Conservation (phyloP, 805 yeast species). For the Starmerella stellata region DNA sequence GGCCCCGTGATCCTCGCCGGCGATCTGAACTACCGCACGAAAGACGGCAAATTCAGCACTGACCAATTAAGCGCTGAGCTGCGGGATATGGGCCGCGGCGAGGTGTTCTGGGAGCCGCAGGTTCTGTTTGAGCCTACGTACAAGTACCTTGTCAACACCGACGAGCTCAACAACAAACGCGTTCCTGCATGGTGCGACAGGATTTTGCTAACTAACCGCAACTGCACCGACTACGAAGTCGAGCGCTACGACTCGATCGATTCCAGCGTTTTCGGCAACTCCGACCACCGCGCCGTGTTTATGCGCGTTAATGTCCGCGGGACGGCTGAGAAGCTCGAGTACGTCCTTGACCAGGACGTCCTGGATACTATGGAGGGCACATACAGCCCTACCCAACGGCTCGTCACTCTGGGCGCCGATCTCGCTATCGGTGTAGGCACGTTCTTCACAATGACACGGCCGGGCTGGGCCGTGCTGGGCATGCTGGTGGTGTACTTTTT, state of each 20-base stretch:
- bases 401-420: not conserved
- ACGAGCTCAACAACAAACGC: slow-evolving; percentile 39
- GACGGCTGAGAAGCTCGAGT: not conserved
- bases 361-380: not conserved
- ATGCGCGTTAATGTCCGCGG: slow-evolving; percentile 17
- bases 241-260: slow-evolving; percentile 27
- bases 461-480: not conserved
- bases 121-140: slow-evolving; percentile 64
- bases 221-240: slow-evolving; percentile 29
- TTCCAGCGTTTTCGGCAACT: slow-evolving; percentile 16
- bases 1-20: slow-evolving; percentile 61
- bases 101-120: slow-evolving; percentile 45
- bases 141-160: slow-evolving; percentile 38
- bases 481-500: not conserved
- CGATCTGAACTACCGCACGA: slow-evolving; percentile 64
- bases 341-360: not conserved
- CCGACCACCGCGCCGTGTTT: slow-evolving; percentile 72
- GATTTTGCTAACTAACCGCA: slow-evolving; percentile 39
- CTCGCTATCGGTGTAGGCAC: not conserved
- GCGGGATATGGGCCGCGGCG: slow-evolving; percentile 27
- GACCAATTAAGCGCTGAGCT: slow-evolving; percentile 38
- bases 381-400: not conserved
- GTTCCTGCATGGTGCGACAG: slow-evolving; percentile 87
- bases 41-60: slow-evolving; percentile 19
- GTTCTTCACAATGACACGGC: not conserved